Evolutionary conservation across 2,329 filamentous ascomycete species (phyloP).

Genomic region (Neofusicoccum ribis): DNA sequence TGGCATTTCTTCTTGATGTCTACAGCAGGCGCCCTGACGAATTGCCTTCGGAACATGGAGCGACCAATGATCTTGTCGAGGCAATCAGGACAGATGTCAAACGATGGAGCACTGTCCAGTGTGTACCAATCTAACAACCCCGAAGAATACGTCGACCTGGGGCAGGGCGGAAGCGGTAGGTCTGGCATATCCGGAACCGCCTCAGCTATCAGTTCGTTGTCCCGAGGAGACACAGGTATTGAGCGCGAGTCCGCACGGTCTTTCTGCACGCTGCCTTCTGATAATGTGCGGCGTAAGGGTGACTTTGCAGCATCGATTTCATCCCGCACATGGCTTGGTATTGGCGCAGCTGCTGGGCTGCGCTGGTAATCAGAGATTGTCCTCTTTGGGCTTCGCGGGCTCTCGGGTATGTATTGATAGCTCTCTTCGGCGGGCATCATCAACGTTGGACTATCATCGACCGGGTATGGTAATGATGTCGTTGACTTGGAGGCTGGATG

Average conservation of each 20-base stretch:
- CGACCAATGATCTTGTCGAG: constrained; percentile 68
- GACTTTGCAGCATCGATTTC: not conserved
- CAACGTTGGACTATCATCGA: constrained; percentile 39
- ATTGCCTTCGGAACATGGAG: constrained; percentile 67
- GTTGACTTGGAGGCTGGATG: constrained; percentile 23
- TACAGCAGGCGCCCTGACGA: constrained; percentile 61
- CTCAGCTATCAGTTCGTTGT: not conserved
- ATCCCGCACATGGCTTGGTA: constrained; percentile 9
- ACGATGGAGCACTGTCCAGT: constrained; percentile 66
- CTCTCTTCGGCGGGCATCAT: constrained; percentile 46
- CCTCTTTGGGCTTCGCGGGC: not conserved
- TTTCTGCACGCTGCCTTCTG: constrained; percentile 6
- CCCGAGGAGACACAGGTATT: not conserved
- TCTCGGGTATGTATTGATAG: constrained; percentile 37
- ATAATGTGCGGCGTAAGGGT: constrained; percentile 6
- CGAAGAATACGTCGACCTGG: constrained; percentile 61
- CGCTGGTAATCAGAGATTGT: constrained; percentile 6
- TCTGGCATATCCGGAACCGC: not conserved
- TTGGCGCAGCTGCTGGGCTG: not conserved
- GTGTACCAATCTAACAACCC: constrained; percentile 80
- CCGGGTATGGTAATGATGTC: constrained; percentile 46
- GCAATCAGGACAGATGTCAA: constrained; percentile 83
- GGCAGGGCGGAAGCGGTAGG: constrained; percentile 64
- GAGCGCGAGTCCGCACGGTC: not conserved
- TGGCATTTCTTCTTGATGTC: constrained; percentile 68